Base-by-base conservation (phyloP, 2,329 filamentous ascomycete species). In the Tolypocladium capitatum region DNA sequence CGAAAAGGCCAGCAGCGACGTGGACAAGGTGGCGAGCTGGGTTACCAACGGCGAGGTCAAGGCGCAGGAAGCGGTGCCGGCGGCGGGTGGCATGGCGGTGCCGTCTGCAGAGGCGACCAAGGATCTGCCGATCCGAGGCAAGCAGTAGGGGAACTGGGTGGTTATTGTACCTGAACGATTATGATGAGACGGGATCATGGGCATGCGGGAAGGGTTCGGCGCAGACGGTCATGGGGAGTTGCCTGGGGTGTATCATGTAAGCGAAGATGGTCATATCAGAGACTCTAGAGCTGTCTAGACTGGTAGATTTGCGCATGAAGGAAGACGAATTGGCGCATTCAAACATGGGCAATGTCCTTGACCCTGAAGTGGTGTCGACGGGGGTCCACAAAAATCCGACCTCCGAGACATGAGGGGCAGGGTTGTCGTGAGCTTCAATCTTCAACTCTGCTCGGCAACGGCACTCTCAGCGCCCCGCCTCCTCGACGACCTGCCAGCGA, bases 71-170 rank as follows among this genome's bases (percentile, higher is more conserved):
- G 49, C 53, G 46, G 45, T 45, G 20, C 48, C 53, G 38, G 53
- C 52, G 11, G 48, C 52, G 5, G 52, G 51, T 10, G 52, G 47
- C 27, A 51, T 49, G 38, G 44, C 46, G 10, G 48, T 47, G 35
- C 43, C 54, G 28, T 51, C 49, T 27, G 47, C 54, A 4, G 56
- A 56, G 43, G 49, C 54, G 36, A 56, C 49, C 6, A 53, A 51
- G 36, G 53, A 57, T 24, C 45, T 58, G 45, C 55, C 55, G 9
- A 57, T 58, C 11, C 54, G 56, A 5, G 48, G 49, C 24, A 56
- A 55, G 51, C 30, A 33, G 48, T 41, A 41, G 38, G 5, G 14
- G 14, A 16, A 13, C 18, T 7, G 21, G 24, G 16, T 6, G 38
- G 24, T 24, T 30, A 13, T 28, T 28, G 24, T 41, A 30, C 38